These are phyloP conservation scores for Talaromyces sp. DNA, from an alignment of 2,329 filamentous ascomycete species.

Conservation along the genomic window DNA sequence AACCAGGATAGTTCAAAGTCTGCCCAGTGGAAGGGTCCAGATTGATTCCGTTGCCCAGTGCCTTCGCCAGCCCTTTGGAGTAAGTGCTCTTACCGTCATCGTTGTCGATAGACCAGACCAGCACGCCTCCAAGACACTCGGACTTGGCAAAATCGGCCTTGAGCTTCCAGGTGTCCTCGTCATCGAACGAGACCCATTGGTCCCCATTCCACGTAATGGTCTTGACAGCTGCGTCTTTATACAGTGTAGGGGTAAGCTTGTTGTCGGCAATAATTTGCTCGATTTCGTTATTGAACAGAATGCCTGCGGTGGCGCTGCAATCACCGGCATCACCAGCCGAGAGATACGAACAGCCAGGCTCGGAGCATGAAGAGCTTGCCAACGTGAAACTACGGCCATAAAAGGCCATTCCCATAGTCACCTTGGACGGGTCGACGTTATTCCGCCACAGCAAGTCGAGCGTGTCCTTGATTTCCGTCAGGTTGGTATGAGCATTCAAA, in stretches of 20 bases:
- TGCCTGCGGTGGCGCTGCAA: conserved; percentile 22
- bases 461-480: conserved; percentile 31
- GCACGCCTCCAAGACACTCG: conserved; percentile 31
- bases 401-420: conserved; percentile 29
- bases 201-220: conserved; percentile 20
- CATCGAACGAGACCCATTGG: conserved; percentile 28
- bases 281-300: conserved; percentile 23
- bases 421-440: conserved; percentile 24
- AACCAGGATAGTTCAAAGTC: too few species aligned
- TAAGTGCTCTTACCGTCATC: too few species aligned
- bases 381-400: conserved; percentile 28
- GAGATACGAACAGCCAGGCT: conserved; percentile 18
- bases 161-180: conserved; percentile 33
- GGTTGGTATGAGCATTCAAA: conserved; percentile 28
- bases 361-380: conserved; percentile 25
- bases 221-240: conserved; percentile 23
- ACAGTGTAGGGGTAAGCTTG: conserved; percentile 15
- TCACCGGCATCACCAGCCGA: conserved; percentile 20
- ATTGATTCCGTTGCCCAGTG: too few species aligned
- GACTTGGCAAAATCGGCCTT: conserved; percentile 36
- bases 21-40: too few species aligned
- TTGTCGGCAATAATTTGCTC: conserved; percentile 22
- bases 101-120: conserved; percentile 20
- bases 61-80: too few species aligned
- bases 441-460: conserved; percentile 28